Conservation (phyloP, 352 stramenopile species). For the Globisporangium paddicum region DNA sequence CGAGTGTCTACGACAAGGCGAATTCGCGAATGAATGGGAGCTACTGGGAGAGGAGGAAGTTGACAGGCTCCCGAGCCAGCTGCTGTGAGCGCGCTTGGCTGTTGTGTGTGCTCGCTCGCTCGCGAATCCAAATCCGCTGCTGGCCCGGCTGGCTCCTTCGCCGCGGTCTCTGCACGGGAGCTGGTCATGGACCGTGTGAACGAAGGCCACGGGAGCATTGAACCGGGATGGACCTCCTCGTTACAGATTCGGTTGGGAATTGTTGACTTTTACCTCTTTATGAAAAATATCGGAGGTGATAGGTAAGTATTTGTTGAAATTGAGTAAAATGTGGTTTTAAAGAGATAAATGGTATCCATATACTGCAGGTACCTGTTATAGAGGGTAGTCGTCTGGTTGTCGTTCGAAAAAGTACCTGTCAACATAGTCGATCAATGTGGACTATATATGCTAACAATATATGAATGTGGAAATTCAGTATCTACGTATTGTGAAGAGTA, state of each 20-base stretch:
- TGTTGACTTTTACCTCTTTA: background rate
- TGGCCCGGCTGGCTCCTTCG: background rate
- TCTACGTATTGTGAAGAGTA: background rate
- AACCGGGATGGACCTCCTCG: background rate
- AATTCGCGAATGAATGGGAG: background rate
- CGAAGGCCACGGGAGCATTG: background rate
- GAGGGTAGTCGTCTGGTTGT: background rate
- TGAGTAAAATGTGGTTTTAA: background rate
- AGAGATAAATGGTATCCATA: background rate
- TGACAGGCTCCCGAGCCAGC: background rate
- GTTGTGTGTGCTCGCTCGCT: background rate
- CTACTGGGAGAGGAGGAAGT: background rate
- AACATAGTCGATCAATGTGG: background rate
- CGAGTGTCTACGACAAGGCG: background rate
- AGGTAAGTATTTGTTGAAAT: background rate
- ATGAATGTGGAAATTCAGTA: no score
- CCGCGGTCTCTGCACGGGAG: background rate
- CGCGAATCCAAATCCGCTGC: background rate
- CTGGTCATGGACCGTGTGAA: background rate
- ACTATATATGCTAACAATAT: no score
- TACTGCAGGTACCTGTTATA: no score
- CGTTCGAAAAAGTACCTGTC: conserved; percentile 1
- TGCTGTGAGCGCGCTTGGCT: background rate
- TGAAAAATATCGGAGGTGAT: no score
- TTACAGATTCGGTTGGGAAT: background rate